These are phyloP conservation scores for Alternaria angustiovoidea DNA, from an alignment of 2,329 filamentous ascomycete genomes.

Conservation along the genomic window DNA sequence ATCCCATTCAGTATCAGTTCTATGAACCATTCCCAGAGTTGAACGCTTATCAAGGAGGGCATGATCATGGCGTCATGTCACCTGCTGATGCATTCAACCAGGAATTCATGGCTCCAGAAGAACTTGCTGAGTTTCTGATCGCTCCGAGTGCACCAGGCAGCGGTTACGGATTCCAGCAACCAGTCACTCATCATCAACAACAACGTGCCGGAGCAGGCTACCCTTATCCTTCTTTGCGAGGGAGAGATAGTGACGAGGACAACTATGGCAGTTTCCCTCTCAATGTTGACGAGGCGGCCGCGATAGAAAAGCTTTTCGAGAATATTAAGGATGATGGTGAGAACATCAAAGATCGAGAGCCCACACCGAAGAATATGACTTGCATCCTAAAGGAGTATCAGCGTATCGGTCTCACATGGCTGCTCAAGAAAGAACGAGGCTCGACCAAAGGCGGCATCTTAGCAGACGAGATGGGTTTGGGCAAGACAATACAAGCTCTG, in stretches of 20 bases:
- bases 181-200: neutral
- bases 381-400: conserved; percentile 82
- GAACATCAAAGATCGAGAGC: conserved; percentile 66
- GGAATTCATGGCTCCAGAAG: conserved; percentile 35
- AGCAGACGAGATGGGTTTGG: conserved; percentile 72
- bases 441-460: conserved; percentile 78
- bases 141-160: conserved; percentile 21
- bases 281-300: conserved; percentile 26
- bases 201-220: neutral
- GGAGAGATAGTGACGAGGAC: conserved; percentile 21
- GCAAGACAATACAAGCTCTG: conserved; percentile 79
- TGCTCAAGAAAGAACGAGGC: conserved; percentile 76
- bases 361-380: conserved; percentile 73
- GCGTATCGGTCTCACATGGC: conserved; percentile 78
- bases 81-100: conserved; percentile 29
- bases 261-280: conserved; percentile 27
- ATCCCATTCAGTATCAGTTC: neutral
- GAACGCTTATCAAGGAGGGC: conserved; percentile 5
- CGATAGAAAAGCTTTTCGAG: conserved; percentile 42
- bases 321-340: conserved; percentile 44
- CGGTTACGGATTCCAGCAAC: conserved; percentile 26
- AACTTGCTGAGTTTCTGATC: conserved; percentile 42
- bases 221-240: neutral
- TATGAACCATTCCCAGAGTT: conserved; percentile 20
- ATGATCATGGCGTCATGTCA: conserved; percentile 10